Evolutionary conservation across 2,329 filamentous ascomycete species (phyloP).

Genomic region (Didymella glomerata): DNA sequence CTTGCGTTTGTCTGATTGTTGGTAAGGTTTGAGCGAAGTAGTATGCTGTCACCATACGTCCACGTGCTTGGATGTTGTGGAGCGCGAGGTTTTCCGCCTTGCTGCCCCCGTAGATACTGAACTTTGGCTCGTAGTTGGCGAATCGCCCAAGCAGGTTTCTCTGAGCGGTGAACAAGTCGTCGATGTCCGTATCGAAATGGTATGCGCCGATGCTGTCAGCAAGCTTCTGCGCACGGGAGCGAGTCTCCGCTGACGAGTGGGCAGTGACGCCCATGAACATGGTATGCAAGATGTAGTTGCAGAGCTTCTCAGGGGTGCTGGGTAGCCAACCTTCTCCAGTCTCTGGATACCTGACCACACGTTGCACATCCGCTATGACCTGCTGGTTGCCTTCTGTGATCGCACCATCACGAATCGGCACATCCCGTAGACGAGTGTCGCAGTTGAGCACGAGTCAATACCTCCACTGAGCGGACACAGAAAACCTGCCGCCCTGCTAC

Average conservation of each 20-base stretch:
- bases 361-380: constrained; percentile 62
- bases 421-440: constrained; percentile 52
- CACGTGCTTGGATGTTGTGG: constrained; percentile 71
- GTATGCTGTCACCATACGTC: constrained; percentile 69
- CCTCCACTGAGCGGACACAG: constrained; percentile 67
- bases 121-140: constrained; percentile 64
- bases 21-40: constrained; percentile 71
- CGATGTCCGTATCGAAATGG: constrained; percentile 73
- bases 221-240: constrained; percentile 70
- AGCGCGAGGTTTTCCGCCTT: constrained; percentile 69
- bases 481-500: constrained; percentile 62
- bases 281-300: constrained; percentile 65
- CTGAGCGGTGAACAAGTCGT: constrained; percentile 68
- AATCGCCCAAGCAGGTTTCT: constrained; percentile 60
- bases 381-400: constrained; percentile 60
- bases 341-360: constrained; percentile 60
- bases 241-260: constrained; percentile 43
- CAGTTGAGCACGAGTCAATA: constrained; percentile 64
- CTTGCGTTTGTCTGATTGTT: constrained; percentile 63
- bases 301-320: constrained; percentile 67
- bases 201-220: constrained; percentile 71
- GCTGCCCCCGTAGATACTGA: constrained; percentile 62
- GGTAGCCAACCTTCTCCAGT: constrained; percentile 60
- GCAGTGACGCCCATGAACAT: constrained; percentile 36
- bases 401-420: constrained; percentile 64